Conservation (phyloP, 2,329 filamentous ascomycete species). For the Bipolaris zeicola region DNA sequence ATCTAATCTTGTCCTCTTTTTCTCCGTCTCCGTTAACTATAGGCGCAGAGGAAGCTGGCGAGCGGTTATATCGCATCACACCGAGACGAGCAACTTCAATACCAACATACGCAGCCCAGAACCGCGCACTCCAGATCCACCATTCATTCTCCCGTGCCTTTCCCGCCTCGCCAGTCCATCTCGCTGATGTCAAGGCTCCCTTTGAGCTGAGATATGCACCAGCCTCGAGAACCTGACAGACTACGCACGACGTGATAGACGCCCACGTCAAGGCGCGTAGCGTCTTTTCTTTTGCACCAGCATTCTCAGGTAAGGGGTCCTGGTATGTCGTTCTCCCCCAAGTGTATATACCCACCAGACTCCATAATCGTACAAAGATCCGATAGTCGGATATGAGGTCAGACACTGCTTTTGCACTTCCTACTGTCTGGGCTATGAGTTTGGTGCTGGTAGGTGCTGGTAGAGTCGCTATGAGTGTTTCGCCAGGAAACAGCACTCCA, state of each 20-base stretch:
- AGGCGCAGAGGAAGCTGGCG: neutral
- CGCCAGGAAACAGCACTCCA: slow-evolving; percentile 49
- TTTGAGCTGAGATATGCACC: slow-evolving; percentile 76
- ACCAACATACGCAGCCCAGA: slow-evolving; percentile 79
- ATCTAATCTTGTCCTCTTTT: slow-evolving; percentile 55
- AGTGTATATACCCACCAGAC: slow-evolving; percentile 73
- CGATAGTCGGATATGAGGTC: slow-evolving; percentile 71
- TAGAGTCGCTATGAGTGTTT: slow-evolving; percentile 49
- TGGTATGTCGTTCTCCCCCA: slow-evolving; percentile 59
- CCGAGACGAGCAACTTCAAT: slow-evolving; percentile 73
- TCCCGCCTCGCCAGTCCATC: slow-evolving; percentile 56
- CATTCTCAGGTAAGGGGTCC: slow-evolving; percentile 30
- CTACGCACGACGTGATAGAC: slow-evolving; percentile 70
- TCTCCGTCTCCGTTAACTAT: slow-evolving; percentile 44
- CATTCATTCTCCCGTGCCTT: slow-evolving; percentile 61
- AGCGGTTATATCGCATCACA: slow-evolving; percentile 44
- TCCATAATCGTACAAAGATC: slow-evolving; percentile 78
- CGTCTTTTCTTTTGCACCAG: slow-evolving; percentile 36
- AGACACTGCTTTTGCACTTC: slow-evolving; percentile 58
- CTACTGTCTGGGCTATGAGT: slow-evolving; percentile 41
- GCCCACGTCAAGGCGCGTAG: slow-evolving; percentile 61
- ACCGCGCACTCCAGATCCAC: slow-evolving; percentile 74
- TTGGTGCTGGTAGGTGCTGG: slow-evolving; percentile 41
- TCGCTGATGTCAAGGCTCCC: slow-evolving; percentile 63
- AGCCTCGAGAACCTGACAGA: slow-evolving; percentile 84